These are phyloP conservation scores for Mercurialis annua DNA, from an alignment of 345 rosid species.

Conservation along the genomic window DNA sequence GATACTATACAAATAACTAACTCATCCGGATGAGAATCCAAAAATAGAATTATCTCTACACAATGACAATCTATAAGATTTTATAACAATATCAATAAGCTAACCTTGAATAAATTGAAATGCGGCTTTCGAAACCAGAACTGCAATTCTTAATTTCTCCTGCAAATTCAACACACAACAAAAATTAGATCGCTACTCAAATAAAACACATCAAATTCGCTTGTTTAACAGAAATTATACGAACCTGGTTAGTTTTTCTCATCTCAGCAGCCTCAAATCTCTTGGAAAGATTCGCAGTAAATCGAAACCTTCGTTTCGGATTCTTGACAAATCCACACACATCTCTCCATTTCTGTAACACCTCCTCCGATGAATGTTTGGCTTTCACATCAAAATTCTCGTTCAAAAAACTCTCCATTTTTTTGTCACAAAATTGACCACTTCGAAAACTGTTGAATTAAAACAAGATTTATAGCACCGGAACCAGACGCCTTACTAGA, in stretches of 20 bases:
- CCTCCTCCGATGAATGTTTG: constrained; percentile 65
- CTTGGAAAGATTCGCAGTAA: constrained; percentile 84
- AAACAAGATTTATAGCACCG: not conserved
- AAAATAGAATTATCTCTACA: not conserved
- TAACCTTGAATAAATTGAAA: constrained; percentile 75
- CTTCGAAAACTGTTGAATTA: not conserved
- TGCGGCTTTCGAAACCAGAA: constrained; percentile 90
- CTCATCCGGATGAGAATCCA: too few relatives aligned
- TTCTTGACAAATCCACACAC: constrained; percentile 77
- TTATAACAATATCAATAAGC: constrained; percentile 9
- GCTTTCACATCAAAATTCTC: constrained; percentile 65
- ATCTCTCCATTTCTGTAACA: constrained; percentile 65
- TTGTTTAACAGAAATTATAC: not conserved
- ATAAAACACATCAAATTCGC: not conserved
- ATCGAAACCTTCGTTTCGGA: constrained; percentile 80
- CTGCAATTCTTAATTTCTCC: constrained; percentile 88
- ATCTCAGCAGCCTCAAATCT: constrained; percentile 84
- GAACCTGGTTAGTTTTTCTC: constrained; percentile 79
- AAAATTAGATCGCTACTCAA: not conserved
- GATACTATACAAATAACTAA: too few relatives aligned
- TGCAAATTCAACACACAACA: constrained; percentile 24
- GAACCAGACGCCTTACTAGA: not conserved
- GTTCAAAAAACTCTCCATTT: constrained; percentile 63
- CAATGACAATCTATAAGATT: not conserved
- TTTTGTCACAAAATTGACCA: not conserved